Conservation (phyloP, 208 protist species). For the Leishmania tarentolae region DNA sequence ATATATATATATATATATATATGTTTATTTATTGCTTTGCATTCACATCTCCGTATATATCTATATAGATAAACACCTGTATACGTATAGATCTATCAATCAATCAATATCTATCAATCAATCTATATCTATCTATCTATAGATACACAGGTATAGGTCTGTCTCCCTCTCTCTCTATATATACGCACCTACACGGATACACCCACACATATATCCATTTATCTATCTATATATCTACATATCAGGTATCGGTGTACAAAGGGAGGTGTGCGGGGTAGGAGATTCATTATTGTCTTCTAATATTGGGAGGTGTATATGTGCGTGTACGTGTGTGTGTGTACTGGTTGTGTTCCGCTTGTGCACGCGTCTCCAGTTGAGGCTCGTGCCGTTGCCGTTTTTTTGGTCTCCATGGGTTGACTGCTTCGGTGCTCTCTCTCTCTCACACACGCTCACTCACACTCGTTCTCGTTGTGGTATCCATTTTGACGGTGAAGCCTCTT, state of each 20-base stretch:
- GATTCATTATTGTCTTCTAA: neutral
- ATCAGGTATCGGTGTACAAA: neutral
- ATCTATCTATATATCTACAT: too few species aligned
- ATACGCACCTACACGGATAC: neutral
- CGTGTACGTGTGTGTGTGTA: constrained; percentile 11
- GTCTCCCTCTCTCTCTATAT: neutral
- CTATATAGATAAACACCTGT: neutral
- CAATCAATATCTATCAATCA: too few species aligned
- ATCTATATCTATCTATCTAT: too few species aligned
- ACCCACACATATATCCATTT: neutral
- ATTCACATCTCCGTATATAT: too few species aligned
- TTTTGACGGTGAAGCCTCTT: neutral
- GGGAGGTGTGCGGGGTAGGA: neutral
- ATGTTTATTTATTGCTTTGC: too few species aligned
- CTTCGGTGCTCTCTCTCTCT: neutral
- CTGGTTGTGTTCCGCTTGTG: too few species aligned
- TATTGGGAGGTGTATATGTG: too few species aligned
- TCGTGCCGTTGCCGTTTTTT: neutral
- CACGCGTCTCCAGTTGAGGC: neutral
- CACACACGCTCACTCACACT: neutral
- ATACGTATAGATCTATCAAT: neutral
- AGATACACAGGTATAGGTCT: neutral
- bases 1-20: neutral
- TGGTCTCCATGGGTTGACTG: neutral
- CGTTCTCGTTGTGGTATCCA: constrained; percentile 1